Conservation (phyloP, 164 flowering plant species). For the Malania oleifera region DNA sequence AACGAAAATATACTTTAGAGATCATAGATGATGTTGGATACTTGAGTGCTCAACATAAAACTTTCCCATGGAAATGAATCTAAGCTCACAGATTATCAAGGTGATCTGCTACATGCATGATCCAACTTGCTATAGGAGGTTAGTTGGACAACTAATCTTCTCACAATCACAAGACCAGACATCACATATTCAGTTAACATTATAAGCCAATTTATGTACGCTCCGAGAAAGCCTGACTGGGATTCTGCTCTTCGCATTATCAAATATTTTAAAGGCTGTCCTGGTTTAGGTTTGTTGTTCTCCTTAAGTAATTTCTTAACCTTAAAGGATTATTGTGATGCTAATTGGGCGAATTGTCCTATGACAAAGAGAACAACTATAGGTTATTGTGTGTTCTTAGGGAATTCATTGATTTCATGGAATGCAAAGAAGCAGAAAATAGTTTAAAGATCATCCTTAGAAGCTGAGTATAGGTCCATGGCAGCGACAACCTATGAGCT, state of each 20-base stretch:
- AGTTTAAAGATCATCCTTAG: too few relatives aligned
- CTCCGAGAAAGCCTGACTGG: neutral
- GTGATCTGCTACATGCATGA: neutral
- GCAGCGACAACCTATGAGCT: too few relatives aligned
- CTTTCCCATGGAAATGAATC: neutral
- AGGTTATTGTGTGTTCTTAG: too few relatives aligned
- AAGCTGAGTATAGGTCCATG: too few relatives aligned
- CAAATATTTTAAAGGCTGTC: neutral
- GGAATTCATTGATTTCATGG: too few relatives aligned
- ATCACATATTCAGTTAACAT: neutral
- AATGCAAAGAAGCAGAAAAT: too few relatives aligned
- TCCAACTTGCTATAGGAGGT: neutral
- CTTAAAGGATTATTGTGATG: neutral
- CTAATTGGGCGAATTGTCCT: neutral
- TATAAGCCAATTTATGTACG: too few relatives aligned
- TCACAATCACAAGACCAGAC: neutral
- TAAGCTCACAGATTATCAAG: neutral
- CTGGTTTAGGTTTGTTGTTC: too few relatives aligned
- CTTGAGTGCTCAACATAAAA: neutral
- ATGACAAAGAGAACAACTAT: neutral
- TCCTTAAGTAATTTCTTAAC: neutral
- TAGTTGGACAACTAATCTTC: neutral
- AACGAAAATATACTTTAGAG: too few relatives aligned
- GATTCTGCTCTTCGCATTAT: neutral
- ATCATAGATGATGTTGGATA: too few relatives aligned